Base-by-base conservation (phyloP, 2,329 filamentous ascomycete species). In the Pseudopithomyces chartarum region DNA sequence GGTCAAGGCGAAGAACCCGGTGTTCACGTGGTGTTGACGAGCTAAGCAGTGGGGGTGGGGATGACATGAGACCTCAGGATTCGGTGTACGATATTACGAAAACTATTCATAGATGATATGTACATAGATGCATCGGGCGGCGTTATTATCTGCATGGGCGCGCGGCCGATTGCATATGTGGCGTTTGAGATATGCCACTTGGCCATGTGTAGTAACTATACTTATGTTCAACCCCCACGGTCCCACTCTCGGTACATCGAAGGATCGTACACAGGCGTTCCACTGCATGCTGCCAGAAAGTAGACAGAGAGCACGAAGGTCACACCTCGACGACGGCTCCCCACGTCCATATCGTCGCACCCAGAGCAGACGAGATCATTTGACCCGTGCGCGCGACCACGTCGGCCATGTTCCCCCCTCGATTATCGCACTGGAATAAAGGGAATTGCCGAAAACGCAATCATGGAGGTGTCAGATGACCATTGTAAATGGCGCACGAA, bases 1-100 rank as follows among this genome's bases (percentile, higher is more conserved):
- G 58, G 95, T 99, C 60, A 98, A 98, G 83, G 91, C 88, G 72
- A 90, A 90, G 74, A 96, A 96, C 73, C 95, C 95, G 1, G 92
- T 99, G 32, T 99, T 99, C 77, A 97, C 91, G 43, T 99, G 95
- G 91, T 99, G 95, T 81, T 98, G 65, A 42, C 26, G 26, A 29
- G 26, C 4, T 29, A 29, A 8, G 26, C 26, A 8, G 26, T 29
- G 26, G 26, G 8, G 26, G 26, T 29, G 5, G 8, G 8, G 26
- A 29, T 29, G n/a, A n/a, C n/a, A n/a, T n/a, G 26, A 29, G 26
- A 29, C 26, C 4, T 8, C 8, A 29, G 26, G 26, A 29, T 29
- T 29, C 8, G 26, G 26, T 58, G 57, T 55, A 49, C 45, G 38
- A 40, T 44, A 44, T 49, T 54, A 36, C 53, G 26, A 32, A 46